phyloP scores from a whole-genome alignment of 768 basidiomycete genomes.

The Leccinum broughii region DNA sequence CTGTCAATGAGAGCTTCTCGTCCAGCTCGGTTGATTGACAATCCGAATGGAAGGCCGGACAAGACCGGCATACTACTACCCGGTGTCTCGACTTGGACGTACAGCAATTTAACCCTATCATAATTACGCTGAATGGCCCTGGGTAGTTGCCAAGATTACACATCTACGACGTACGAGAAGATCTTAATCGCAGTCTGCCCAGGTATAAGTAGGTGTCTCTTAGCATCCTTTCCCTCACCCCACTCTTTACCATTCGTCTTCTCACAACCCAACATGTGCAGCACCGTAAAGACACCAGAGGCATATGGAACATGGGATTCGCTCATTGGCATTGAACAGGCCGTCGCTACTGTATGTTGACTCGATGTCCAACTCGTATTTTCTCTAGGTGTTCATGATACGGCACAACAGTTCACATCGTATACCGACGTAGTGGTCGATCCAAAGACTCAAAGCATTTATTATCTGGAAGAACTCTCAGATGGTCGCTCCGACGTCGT shows the following conservation, averaged over 20 bases:
- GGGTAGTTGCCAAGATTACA: not conserved
- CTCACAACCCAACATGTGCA: slow-evolving; percentile 2
- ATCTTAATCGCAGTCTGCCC: not conserved
- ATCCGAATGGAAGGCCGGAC: too few relatives aligned
- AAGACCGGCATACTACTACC: too few relatives aligned
- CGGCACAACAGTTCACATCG: slow-evolving; percentile 22
- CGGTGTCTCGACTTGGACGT: too few relatives aligned
- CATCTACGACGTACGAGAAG: not conserved
- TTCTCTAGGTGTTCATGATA: not conserved
- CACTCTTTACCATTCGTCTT: too few relatives aligned
- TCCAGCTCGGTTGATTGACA: too few relatives aligned
- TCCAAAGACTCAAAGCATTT: slow-evolving; percentile 42
- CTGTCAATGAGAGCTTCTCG: too few relatives aligned
- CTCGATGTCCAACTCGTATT: not conserved
- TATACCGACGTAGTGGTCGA: slow-evolving; percentile 55
- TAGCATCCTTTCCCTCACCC: not conserved
- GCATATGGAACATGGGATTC: slow-evolving; percentile 65
- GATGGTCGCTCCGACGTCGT: slow-evolving; percentile 48
- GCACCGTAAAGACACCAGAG: slow-evolving; percentile 23
- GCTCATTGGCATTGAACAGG: slow-evolving; percentile 49
- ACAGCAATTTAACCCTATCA: too few relatives aligned
- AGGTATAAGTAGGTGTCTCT: not conserved
- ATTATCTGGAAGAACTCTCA: slow-evolving; percentile 60
- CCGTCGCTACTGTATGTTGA: slow-evolving; percentile 41
- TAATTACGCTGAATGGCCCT: not conserved